Conservation (phyloP, 2,329 filamentous ascomycete species). For the Passalora sequoiae region DNA sequence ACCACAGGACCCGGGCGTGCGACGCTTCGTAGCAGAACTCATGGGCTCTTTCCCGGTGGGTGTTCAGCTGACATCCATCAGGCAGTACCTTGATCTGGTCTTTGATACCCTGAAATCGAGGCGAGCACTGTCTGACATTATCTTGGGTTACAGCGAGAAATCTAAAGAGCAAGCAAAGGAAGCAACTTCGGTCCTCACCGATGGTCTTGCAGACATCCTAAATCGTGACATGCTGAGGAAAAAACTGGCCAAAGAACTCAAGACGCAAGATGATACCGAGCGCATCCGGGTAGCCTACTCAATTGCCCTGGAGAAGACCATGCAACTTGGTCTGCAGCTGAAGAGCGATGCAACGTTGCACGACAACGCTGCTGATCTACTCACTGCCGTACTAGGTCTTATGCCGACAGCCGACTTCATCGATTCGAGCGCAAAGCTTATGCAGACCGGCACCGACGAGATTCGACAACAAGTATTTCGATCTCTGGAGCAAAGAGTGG, state of each 20-base stretch:
- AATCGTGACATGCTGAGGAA: constrained; percentile 22
- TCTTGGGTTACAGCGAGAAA: constrained; percentile 60
- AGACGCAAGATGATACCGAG: constrained; percentile 18
- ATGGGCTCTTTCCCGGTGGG: constrained; percentile 67
- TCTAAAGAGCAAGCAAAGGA: constrained; percentile 30
- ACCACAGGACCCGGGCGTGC: constrained; percentile 66
- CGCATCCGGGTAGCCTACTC: constrained; percentile 27
- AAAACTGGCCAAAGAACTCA: constrained; percentile 26
- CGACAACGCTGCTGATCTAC: constrained; percentile 56
- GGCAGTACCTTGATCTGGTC: constrained; percentile 70
- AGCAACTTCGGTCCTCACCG: constrained; percentile 35
- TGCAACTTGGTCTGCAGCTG: constrained; percentile 59
- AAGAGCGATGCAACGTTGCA: constrained; percentile 40
- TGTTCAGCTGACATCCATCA: constrained; percentile 67
- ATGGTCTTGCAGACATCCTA: constrained; percentile 37
- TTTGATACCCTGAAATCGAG: constrained; percentile 71
- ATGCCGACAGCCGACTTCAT: constrained; percentile 85
- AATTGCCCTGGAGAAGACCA: constrained; percentile 38
- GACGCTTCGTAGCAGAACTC: constrained; percentile 70
- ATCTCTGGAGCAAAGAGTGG: constrained; percentile 74
- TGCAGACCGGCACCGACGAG: constrained; percentile 68
- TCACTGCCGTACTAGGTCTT: constrained; percentile 76
- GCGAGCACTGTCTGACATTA: constrained; percentile 64
- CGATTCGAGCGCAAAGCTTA: constrained; percentile 75
- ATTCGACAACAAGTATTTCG: constrained; percentile 71